A percentile compares a stretch with the other conserved stretches of the same genome.
These are phyloP conservation scores for Mitosporidium daphniae DNA, from an alignment of 371 early-diverging fungal genomes.

Conservation along the genomic window DNA sequence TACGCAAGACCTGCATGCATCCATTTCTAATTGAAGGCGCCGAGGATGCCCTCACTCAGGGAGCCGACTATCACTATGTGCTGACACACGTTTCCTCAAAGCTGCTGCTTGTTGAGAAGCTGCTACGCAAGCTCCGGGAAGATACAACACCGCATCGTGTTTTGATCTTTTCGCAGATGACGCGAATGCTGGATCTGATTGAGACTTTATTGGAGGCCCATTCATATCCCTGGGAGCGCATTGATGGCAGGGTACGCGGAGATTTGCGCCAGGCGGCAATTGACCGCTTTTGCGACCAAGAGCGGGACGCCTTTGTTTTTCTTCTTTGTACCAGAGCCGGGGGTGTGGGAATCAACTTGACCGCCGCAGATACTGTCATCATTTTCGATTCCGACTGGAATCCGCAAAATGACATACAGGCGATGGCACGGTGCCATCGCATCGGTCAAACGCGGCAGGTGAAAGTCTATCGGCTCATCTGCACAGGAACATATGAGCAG, in stretches of 20 bases:
- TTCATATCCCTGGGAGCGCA: conserved; percentile 41
- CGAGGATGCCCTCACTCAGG: conserved; percentile 15
- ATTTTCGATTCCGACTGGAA: conserved; percentile 89
- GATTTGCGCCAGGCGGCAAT: conserved; percentile 71
- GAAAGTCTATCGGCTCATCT: conserved; percentile 45
- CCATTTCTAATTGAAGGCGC: conserved; percentile 39
- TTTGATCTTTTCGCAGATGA: conserved; percentile 76
- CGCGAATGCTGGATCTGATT: conserved; percentile 10
- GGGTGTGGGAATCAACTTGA: conserved; percentile 79
- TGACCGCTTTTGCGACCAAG: conserved; percentile 44
- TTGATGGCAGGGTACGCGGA: conserved; percentile 41
- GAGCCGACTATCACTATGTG: conserved; percentile 19
- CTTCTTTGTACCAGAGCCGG: conserved; percentile 64
- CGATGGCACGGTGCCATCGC: conserved; percentile 58
- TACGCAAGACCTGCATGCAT: conserved; percentile 51
- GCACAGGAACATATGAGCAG: conserved; percentile 56
- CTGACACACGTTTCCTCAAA: conserved; percentile 53
- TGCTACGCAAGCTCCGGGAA: conserved; percentile 28
- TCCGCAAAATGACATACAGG: conserved; percentile 79
- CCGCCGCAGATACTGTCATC: conserved; percentile 69
- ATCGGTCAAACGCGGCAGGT: conserved; percentile 76
- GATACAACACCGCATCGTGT: conserved; percentile 45
- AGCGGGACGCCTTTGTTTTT: conserved; percentile 38
- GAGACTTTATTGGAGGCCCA: conserved; percentile 58
- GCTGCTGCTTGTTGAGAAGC: conserved; percentile 40